Conservation (phyloP, 257 asterid genomes). For the Solanum bulbocastanum region DNA sequence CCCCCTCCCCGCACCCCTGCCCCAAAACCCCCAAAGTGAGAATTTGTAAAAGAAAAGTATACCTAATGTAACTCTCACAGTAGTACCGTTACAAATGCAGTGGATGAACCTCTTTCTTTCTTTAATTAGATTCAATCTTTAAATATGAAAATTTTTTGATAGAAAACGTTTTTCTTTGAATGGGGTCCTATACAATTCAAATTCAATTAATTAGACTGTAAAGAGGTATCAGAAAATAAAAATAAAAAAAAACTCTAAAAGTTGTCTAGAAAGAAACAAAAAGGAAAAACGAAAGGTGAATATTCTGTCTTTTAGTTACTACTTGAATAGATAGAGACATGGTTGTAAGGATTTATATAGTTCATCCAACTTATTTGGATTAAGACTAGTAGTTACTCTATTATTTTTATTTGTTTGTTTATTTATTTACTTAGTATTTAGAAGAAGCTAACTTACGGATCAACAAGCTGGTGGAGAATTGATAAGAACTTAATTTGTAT, state of each 20-base stretch:
- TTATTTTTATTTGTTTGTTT: background rate
- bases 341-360: background rate
- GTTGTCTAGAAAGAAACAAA: background rate
- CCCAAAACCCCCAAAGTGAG: background rate
- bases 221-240: too few relatives aligned
- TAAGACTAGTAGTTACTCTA: background rate
- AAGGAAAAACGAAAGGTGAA: background rate
- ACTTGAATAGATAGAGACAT: background rate
- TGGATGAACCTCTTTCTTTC: too few relatives aligned
- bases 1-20: background rate
- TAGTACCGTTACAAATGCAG: background rate
- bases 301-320: background rate
- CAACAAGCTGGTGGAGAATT: background rate
- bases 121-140: background rate
- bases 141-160: too few relatives aligned
- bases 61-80: background rate
- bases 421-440: background rate
- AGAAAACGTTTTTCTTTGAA: too few relatives aligned
- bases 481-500: background rate
- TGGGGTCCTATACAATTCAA: accelerated
- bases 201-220: too few relatives aligned
- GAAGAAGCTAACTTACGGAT: background rate
- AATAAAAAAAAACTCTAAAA: background rate
- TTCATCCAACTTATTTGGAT: background rate
- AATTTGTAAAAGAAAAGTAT: background rate